phyloP scores from a whole-genome alignment of 2,329 filamentous ascomycete species.

The Polychaeton citri region DNA sequence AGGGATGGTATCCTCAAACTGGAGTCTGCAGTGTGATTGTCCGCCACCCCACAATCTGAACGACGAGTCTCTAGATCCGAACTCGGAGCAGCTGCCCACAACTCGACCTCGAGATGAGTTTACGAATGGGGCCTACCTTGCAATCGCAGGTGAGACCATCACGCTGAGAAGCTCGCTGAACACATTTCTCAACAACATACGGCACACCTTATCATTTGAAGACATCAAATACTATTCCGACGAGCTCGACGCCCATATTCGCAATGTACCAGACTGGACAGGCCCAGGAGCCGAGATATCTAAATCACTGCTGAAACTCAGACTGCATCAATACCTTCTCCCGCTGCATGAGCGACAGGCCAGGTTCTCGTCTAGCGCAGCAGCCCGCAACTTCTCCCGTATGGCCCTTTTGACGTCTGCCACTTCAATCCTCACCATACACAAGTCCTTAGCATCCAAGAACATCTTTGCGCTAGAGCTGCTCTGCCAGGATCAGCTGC shows the following conservation, averaged over 20 bases:
- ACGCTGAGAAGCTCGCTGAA: conserved; percentile 15
- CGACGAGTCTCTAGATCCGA: conserved; percentile 32
- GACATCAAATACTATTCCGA: conserved; percentile 20
- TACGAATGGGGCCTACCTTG: conserved; percentile 16
- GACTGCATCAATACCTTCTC: conserved; percentile 19
- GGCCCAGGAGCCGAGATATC: conserved; percentile 6
- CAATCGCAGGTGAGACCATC: conserved; percentile 10
- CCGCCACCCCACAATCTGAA: conserved; percentile 36
- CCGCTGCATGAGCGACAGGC: conserved; percentile 18
- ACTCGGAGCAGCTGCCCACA: conserved; percentile 10
- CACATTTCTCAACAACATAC: conserved; percentile 19
- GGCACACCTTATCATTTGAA: conserved; percentile 15
- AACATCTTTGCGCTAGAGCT: conserved; percentile 15
- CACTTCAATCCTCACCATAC: conserved; percentile 14
- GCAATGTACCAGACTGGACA: conserved; percentile 14
- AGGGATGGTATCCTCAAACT: conserved; percentile 36
- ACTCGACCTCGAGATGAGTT: conserved; percentile 10
- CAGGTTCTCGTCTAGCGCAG: conserved; percentile 11
- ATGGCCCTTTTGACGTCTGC: conserved; percentile 17
- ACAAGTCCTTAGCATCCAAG: conserved; percentile 11
- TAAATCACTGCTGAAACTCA: conserved; percentile 14
- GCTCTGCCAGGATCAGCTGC: conserved; percentile 16
- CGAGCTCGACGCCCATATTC: conserved; percentile 17
- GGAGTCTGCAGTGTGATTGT: conserved; percentile 35
- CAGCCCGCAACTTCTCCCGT: conserved; percentile 16